Base-by-base conservation (phyloP, 768 basidiomycete genomes). In the Suillus brevipes region DNA sequence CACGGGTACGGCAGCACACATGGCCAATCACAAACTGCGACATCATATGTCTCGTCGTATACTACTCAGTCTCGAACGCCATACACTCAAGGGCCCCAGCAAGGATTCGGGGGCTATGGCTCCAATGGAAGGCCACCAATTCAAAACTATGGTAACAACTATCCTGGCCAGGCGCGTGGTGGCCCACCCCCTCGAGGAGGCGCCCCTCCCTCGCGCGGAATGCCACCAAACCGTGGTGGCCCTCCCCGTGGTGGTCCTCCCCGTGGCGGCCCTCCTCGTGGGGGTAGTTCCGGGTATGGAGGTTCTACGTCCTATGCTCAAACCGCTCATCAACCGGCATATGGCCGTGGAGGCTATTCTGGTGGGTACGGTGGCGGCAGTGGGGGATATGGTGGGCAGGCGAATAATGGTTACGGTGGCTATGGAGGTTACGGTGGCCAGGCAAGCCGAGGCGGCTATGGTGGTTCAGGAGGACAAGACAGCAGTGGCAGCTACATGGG, bases 401-500 rank as follows among this genome's bases (percentile, higher is more conserved):
- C 68, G 12, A 49, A 37, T 60, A 43, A 52, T 63, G 64, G 66
- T 37, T 69, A 71, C 18, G 65, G 72, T 37, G 64, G 64, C 47
- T 66, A 68, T 43, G 72, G 75, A 28, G 60, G 58, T 43, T 53
- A 58, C 43, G 58, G 45, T 56, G 64, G 42, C 20, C 59, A 66
- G 47, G 65, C 71, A 62, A 68, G 66, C 55, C 73, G 74, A 50
- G 78, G 75, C 53, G 67, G 73, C 47, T 70, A 77, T 55, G 79
- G 79, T 23, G 78, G 80, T 12, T 75, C 79, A 43, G 72, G 75
- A 20, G 63, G 73, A 9, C 59, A 70, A 5, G 69, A 71, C 20
- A 67, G 77, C 7, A 76, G 80, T 43, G 82, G 83, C n/a, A 78
- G 79, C 4, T 78, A 80, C 66, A 76, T 79, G 23, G 78, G 77